Conservation (phyloP, 2,329 filamentous ascomycete species). For the Mycocentrospora acerina region DNA sequence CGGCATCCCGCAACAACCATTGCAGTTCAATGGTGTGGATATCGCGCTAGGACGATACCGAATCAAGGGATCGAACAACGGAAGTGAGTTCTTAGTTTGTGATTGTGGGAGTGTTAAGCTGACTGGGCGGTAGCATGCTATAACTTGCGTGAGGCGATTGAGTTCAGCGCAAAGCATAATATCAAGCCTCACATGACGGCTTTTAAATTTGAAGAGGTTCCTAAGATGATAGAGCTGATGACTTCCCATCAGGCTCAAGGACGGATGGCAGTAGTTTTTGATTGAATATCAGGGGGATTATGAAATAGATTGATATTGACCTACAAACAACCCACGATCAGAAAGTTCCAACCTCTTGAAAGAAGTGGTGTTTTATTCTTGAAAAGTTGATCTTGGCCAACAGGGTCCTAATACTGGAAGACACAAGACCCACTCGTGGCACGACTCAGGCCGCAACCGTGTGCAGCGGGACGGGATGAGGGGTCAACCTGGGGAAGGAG, state of each 20-base stretch:
- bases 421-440: too few relatives aligned
- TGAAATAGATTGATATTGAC: too few relatives aligned
- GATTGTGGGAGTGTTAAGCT: slow-evolving; percentile 50
- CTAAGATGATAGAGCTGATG: slow-evolving; percentile 40
- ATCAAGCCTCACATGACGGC: slow-evolving; percentile 33
- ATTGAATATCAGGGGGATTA: too few relatives aligned
- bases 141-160: slow-evolving; percentile 37
- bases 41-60: slow-evolving; percentile 30
- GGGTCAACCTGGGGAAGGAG: too few relatives aligned
- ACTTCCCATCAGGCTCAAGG: slow-evolving; percentile 32
- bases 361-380: too few relatives aligned
- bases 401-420: too few relatives aligned
- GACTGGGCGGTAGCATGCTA: slow-evolving; percentile 43
- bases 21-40: slow-evolving; percentile 36
- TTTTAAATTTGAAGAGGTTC: slow-evolving; percentile 34
- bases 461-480: too few relatives aligned
- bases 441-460: too few relatives aligned
- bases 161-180: slow-evolving; percentile 37
- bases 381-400: too few relatives aligned
- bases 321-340: too few relatives aligned
- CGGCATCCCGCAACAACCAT: slow-evolving; percentile 33
- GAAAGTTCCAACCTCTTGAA: too few relatives aligned
- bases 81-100: slow-evolving; percentile 24
- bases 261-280: slow-evolving; percentile 35
- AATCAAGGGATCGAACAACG: slow-evolving; percentile 36